A percentile compares a stretch with the other conserved stretches of the same genome.
These are phyloP conservation scores for Cnidoscolus chayamansa DNA, from an alignment of 441 rosid genomes.

Conservation along the genomic window DNA sequence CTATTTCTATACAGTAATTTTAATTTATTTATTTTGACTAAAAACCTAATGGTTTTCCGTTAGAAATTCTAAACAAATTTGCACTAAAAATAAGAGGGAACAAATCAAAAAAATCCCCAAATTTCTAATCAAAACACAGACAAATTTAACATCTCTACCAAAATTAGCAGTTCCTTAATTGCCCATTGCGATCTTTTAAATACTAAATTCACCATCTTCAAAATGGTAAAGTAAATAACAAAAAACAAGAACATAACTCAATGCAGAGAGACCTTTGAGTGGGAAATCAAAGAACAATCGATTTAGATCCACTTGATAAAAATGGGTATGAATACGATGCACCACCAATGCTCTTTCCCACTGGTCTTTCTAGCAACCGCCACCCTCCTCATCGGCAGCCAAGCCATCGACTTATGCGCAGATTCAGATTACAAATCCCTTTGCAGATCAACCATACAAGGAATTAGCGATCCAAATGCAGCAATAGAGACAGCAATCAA, in stretches of 20 bases:
- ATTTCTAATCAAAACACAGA: no score
- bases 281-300: background rate
- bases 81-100: background rate
- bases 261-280: constrained; percentile 8
- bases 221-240: background rate
- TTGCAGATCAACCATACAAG: constrained; percentile 30
- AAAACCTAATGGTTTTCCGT: background rate
- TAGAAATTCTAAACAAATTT: background rate
- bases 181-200: background rate
- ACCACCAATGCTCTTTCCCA: constrained; percentile 2
- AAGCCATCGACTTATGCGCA: constrained; percentile 26
- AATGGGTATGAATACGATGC: constrained; percentile 2
- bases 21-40: no score
- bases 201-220: background rate
- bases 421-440: constrained; percentile 24
- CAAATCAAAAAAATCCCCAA: no score
- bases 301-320: no score
- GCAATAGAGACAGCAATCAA: constrained; percentile 31
- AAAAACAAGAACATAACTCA: background rate
- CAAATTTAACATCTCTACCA: no score
- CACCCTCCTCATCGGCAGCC: constrained; percentile 18
- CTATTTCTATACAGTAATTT: no score
- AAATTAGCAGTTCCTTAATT: no score
- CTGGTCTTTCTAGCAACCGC: constrained; percentile 27
- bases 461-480: constrained; percentile 23